Evolutionary conservation across 2,329 filamentous ascomycete genomes (phyloP).

Genomic region (Sporothrix pseudoabietina): DNA sequence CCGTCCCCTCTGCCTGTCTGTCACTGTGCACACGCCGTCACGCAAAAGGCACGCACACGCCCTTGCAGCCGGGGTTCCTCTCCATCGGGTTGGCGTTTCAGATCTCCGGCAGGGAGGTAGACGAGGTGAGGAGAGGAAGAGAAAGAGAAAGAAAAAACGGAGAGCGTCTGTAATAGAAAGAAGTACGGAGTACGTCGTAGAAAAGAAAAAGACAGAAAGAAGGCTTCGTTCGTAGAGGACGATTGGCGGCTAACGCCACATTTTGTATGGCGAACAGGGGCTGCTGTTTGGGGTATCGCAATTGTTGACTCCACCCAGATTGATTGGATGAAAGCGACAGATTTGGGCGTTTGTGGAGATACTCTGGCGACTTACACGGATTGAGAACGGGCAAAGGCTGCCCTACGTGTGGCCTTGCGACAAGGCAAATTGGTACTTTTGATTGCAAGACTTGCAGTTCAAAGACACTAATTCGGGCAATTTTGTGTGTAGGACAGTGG

Average conservation of each 20-base stretch:
- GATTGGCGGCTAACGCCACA: slow-evolving; percentile 24
- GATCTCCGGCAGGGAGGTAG: slow-evolving; percentile 21
- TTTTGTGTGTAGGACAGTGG: not conserved
- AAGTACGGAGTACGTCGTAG: too few species aligned
- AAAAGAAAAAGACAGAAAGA: not conserved
- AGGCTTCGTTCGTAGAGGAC: not conserved
- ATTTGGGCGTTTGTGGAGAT: slow-evolving; percentile 14
- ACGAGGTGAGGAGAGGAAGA: not conserved
- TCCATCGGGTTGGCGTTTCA: slow-evolving; percentile 30
- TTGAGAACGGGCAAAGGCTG: not conserved
- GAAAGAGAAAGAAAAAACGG: not conserved
- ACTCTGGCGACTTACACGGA: not conserved
- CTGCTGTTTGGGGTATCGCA: slow-evolving; percentile 26
- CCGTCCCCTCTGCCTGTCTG: not conserved
- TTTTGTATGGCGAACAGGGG: slow-evolving; percentile 6
- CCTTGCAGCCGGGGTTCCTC: slow-evolving; percentile 23
- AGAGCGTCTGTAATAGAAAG: not conserved
- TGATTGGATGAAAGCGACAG: slow-evolving; percentile 23
- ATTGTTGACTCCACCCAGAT: slow-evolving; percentile 5
- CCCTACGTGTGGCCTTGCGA: not conserved
- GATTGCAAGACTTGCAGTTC: not conserved
- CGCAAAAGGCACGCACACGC: slow-evolving; percentile 12
- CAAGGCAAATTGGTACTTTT: not conserved
- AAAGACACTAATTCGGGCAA: not conserved
- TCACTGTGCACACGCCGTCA: slow-evolving; percentile 20